Evolutionary conservation across 257 asterid species (phyloP).

Genomic region (Paraleonurus japonicus): DNA sequence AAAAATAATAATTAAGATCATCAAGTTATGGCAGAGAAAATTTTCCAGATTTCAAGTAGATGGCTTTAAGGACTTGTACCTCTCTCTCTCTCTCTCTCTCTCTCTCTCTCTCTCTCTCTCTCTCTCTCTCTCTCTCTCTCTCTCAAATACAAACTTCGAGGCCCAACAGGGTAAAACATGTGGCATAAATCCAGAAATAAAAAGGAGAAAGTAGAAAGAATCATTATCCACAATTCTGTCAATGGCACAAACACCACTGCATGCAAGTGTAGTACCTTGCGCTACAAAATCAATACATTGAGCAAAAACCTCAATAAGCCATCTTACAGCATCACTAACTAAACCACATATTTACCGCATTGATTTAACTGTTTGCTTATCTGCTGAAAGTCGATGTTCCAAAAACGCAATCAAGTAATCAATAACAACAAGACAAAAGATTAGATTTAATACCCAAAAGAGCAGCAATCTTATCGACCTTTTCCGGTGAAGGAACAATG

Average conservation of each 20-base stretch:
- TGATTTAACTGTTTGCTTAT: background rate
- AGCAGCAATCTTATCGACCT: slow-evolving; percentile 58
- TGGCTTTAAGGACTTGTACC: background rate
- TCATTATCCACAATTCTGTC: background rate
- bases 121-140: background rate
- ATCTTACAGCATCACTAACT: background rate
- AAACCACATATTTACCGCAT: slow-evolving; percentile 2
- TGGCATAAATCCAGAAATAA: background rate
- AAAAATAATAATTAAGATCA: too few species aligned
- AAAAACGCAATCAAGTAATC: background rate
- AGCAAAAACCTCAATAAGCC: background rate
- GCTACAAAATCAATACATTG: background rate
- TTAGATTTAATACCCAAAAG: slow-evolving; percentile 55
- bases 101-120: too few species aligned
- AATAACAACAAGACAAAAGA: background rate
- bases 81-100: too few species aligned
- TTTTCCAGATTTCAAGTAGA: too few species aligned
- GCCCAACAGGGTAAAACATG: background rate
- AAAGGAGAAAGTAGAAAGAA: background rate
- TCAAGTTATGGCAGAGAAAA: too few species aligned
- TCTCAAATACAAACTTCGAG: background rate
- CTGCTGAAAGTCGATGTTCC: background rate
- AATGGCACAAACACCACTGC: background rate
- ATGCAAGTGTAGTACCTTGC: slow-evolving; percentile 12
- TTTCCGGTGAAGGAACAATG: slow-evolving; percentile 68